Percentiles rank a stretch among this genome's conserved stretches.
Evolutionary conservation across 225 moss, liverwort and hornwort genomes (phyloP).

Genomic region (Polytrichum commune): DNA sequence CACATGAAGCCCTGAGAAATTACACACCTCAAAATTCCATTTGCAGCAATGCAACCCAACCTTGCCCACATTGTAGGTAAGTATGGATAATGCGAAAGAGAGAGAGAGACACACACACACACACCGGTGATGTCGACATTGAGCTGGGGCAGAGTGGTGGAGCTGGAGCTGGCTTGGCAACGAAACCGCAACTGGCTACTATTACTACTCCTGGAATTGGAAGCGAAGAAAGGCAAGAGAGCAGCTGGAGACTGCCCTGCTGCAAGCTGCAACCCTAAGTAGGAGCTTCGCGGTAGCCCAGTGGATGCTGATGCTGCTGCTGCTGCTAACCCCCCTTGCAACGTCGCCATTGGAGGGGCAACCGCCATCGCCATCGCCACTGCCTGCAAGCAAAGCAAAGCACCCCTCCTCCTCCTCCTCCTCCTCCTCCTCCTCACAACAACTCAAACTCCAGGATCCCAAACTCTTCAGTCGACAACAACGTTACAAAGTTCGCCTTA

Average conservation of each 20-base stretch:
- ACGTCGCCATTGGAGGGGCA: constrained; percentile 31
- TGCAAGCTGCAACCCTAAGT: constrained; percentile 44
- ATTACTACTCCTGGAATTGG: constrained; percentile 9
- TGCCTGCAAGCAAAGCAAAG: constrained; percentile 3
- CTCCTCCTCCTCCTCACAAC: neutral
- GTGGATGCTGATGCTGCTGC: constrained; percentile 26
- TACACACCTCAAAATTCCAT: too few relatives aligned
- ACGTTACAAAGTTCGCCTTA: too few relatives aligned
- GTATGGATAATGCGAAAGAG: too few relatives aligned
- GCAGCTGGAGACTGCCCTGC: constrained; percentile 3
- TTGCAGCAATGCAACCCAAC: too few relatives aligned
- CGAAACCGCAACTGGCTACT: constrained; percentile 19
- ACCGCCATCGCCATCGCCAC: constrained; percentile 31
- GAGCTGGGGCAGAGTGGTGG: constrained; percentile 53
- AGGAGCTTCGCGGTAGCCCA: constrained; percentile 23
- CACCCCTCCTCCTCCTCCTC: neutral
- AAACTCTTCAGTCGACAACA: neutral
- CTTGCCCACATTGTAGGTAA: too few relatives aligned
- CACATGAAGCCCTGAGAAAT: too few relatives aligned
- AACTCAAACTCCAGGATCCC: neutral
- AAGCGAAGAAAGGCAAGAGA: constrained; percentile 17
- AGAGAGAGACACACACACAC: neutral
- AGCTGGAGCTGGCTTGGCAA: constrained; percentile 51
- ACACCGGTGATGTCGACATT: constrained; percentile 54
- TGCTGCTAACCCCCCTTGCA: constrained; percentile 37